Evolutionary conservation across 2,329 filamentous ascomycete genomes (phyloP).

Genomic region (Colletotrichum lentis): DNA sequence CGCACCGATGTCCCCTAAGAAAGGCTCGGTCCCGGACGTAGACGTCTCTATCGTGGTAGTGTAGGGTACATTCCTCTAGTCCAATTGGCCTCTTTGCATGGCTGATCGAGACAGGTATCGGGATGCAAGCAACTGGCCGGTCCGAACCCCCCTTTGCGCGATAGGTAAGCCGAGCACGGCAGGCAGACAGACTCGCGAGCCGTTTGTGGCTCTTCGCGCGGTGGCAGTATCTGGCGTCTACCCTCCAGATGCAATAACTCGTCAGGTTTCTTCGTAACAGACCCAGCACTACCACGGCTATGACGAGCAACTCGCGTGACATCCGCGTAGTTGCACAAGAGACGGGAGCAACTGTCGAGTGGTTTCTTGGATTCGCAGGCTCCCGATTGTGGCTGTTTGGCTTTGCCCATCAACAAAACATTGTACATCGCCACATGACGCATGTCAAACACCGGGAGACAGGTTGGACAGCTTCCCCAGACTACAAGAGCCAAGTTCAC

Average conservation of each 20-base stretch:
- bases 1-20: not conserved
- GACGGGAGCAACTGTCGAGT: slow-evolving; percentile 12
- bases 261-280: not conserved
- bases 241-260: not conserved
- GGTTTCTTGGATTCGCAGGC: not conserved
- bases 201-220: not conserved
- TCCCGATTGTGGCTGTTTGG: not conserved
- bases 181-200: not conserved
- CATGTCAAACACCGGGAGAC: not conserved
- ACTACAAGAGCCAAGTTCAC: not conserved
- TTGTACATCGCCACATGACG: not conserved
- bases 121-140: not conserved
- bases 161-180: not conserved
- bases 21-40: not conserved
- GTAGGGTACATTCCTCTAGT: not conserved
- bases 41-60: not conserved
- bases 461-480: not conserved
- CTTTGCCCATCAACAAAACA: not conserved
- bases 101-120: not conserved
- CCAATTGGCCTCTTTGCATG: not conserved
- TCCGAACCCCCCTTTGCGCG: not conserved
- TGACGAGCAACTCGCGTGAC: not conserved
- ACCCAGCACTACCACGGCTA: not conserved
- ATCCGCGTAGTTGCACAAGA: not conserved
- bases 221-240: not conserved